Conservation (phyloP, 139 green algal genomes). For the Chlorella vulgaris region DNA sequence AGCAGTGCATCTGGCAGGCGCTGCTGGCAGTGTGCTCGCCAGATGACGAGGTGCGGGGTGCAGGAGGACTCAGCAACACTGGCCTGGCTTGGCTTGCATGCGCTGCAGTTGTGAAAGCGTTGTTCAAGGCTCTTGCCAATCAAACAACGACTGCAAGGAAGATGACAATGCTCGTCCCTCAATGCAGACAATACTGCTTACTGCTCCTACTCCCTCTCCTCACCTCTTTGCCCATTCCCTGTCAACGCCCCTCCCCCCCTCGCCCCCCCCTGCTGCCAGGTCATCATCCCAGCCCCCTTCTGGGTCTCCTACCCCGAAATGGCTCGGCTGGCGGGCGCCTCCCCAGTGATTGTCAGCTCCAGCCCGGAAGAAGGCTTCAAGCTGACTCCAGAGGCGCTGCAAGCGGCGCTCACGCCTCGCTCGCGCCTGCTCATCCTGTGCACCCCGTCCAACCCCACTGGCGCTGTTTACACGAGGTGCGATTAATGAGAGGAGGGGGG, state of each 20-base stretch:
- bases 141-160: too few species aligned
- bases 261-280: slow-evolving; percentile 42
- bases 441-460: slow-evolving; percentile 95
- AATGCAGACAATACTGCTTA: not conserved
- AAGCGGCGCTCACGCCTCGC: slow-evolving; percentile 71
- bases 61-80: too few species aligned
- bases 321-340: slow-evolving; percentile 81
- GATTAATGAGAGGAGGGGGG: not conserved
- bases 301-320: slow-evolving; percentile 99
- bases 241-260: not conserved
- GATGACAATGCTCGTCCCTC: too few species aligned
- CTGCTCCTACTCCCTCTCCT: not conserved
- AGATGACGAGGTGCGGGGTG: slow-evolving; percentile 74
- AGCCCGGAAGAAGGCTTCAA: slow-evolving; percentile 76
- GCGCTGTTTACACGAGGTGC: slow-evolving; percentile 81
- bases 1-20: slow-evolving; percentile 93
- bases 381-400: slow-evolving; percentile 77
- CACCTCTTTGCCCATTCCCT: not conserved
- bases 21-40: slow-evolving; percentile 67
- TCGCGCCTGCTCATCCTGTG: slow-evolving; percentile 96
- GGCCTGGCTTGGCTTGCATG: too few species aligned
- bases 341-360: slow-evolving; percentile 81
- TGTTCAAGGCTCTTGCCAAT: too few species aligned
- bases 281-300: slow-evolving; percentile 95
- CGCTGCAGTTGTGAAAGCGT: too few species aligned